phyloP scores from a whole-genome alignment of 192 early-diverging fungal genomes.

The Gonapodya prolifera region DNA sequence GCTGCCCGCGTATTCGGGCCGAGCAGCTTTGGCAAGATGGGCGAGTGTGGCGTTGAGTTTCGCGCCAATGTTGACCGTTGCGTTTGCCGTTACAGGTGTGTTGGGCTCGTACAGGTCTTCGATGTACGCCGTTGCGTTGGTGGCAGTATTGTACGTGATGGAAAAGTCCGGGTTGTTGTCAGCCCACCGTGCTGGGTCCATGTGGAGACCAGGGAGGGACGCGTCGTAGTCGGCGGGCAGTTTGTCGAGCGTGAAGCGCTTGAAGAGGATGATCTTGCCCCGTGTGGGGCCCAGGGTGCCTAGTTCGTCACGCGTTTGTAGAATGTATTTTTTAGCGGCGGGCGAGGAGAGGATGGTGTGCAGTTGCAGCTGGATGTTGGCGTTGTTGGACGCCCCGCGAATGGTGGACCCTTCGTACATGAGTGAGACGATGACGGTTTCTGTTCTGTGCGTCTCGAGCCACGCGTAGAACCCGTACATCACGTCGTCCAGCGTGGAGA shows the following conservation, averaged over 20 bases:
- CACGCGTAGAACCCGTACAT: not conserved
- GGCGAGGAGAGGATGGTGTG: not conserved
- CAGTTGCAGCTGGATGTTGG: not conserved
- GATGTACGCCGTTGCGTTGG: not conserved
- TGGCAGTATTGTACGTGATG: not conserved
- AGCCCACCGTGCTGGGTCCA: not conserved
- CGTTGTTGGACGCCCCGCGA: not conserved
- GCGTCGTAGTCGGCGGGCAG: not conserved
- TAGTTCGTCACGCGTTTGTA: not conserved
- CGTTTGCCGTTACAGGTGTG: not conserved
- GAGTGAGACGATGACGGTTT: not conserved
- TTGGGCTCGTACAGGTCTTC: not conserved
- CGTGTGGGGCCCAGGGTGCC: not conserved
- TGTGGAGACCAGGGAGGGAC: not conserved
- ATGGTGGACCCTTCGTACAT: not conserved
- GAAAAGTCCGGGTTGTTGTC: not conserved
- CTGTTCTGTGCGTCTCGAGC: not conserved
- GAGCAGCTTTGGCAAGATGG: not conserved
- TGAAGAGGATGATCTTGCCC: not conserved
- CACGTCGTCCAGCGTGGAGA: not conserved
- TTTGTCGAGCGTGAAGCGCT: not conserved
- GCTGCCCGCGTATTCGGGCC: not conserved
- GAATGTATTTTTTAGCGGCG: not conserved
- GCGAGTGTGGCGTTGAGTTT: not conserved
- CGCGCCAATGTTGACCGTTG: not conserved